Evolutionary conservation across 768 basidiomycete genomes (phyloP).

Genomic region (Trametes maxima): DNA sequence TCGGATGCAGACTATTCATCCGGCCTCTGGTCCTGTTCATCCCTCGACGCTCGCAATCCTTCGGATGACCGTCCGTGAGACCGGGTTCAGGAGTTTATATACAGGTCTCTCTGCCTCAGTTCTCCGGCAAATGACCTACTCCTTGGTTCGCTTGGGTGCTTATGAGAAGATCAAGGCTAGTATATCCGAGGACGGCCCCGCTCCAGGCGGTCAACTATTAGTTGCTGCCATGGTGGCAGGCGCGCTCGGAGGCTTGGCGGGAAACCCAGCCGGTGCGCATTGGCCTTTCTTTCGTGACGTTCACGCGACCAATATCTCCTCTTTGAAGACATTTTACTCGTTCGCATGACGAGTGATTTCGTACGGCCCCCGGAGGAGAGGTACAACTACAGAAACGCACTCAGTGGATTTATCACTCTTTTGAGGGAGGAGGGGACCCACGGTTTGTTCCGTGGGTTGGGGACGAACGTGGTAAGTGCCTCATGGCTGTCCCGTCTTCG

Average conservation of each 20-base stretch:
- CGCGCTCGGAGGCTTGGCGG: conserved; percentile 79
- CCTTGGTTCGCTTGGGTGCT: conserved; percentile 78
- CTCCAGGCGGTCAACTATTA: conserved; percentile 59
- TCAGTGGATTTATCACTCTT: conserved; percentile 68
- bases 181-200: conserved; percentile 51
- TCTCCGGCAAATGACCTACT: conserved; percentile 90
- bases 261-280: conserved; percentile 74
- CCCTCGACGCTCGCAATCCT: conserved; percentile 70
- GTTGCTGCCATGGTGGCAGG: conserved; percentile 73
- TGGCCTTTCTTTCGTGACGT: too few relatives aligned
- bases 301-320: neutral
- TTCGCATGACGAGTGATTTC: conserved; percentile 88
- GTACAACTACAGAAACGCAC: conserved; percentile 79
- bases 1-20: conserved; percentile 77
- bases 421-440: conserved; percentile 68
- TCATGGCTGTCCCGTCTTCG: neutral
- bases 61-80: conserved; percentile 60
- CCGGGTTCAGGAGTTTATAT: conserved; percentile 76
- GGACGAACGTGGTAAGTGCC: conserved; percentile 68
- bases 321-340: conserved; percentile 63
- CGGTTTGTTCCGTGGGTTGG: conserved; percentile 73
- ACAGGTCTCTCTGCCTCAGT: conserved; percentile 82
- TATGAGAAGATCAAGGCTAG: conserved; percentile 77
- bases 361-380: conserved; percentile 71
- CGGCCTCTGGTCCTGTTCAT: conserved; percentile 47